Evolutionary conservation across 257 asterid genomes (phyloP), one percentile per base, ranked within the genome.

Genomic region (Haberlea rhodopensis): DNA sequence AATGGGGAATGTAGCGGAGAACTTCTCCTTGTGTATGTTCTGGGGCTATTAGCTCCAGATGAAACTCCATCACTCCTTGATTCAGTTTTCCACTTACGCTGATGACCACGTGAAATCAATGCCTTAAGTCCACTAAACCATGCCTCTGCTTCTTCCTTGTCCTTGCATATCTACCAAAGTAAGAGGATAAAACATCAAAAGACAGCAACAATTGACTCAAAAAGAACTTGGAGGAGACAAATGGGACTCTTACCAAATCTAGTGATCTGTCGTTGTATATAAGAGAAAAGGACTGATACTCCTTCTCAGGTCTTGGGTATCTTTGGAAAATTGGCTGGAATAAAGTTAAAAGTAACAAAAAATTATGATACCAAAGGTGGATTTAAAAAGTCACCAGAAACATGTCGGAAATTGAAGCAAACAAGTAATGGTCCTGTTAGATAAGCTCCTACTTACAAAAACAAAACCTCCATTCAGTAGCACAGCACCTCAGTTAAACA

Each of bases 91-190:
- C 96, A 89, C 78, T 89, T 92, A 58, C 91, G 87, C 76, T 89
- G 97, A 72, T 87, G 96, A 69, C 96, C 85, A 31, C 97, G 95
- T 66, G 97, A 83, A 69, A 91, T 85, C 81, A 91, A 74, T 66
- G 97, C 98, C 88, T 91, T 91, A 51, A 91, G 83, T 67, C 98
- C 98, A 76, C 98, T 91, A 80, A 91, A 87, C 98, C 98, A 91
- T 51, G 87, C 98, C 84, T 91, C 98, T 51, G 98, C 98, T 82
- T 92, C 98, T 79, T 92, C 98, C 84, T 92, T 92, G 79, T 92
- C 98, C 82, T 92, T 92, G 75, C 98, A 92, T 71, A 92, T 92
- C 98, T 92, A 75, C 56, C 65, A 73, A 60, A 67, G 58, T 69
- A 66, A 67, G 63, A 46, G 65, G 53, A 53, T 5, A 60, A 59